A percentile compares a stretch with the other conserved stretches of the same genome.
Evolutionary conservation across 1,284 basidiomycete species (phyloP).

Genomic region (Ganoderma sp.): DNA sequence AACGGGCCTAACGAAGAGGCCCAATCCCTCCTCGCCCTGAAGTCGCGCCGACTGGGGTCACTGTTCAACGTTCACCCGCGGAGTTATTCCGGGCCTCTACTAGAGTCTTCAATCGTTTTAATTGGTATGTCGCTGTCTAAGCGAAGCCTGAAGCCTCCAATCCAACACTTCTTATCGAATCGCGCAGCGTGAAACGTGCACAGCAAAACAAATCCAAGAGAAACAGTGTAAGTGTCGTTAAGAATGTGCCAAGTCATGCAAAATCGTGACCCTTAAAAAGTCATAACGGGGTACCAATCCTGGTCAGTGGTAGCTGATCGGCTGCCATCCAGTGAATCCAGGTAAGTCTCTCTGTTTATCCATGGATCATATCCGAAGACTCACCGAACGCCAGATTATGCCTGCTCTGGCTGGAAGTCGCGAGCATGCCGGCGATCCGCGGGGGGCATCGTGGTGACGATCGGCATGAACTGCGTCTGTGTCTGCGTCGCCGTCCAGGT

Average conservation of each 20-base stretch:
- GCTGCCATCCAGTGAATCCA: background rate
- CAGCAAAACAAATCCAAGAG: background rate
- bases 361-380: background rate
- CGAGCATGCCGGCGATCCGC: constrained; percentile 26
- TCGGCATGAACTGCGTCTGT: constrained; percentile 22
- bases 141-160: background rate
- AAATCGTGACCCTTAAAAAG: constrained; percentile 2
- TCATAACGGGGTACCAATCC: background rate
- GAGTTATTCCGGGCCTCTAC: background rate
- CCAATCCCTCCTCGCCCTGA: background rate
- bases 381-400: constrained; percentile 6
- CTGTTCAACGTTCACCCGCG: background rate
- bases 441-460: constrained; percentile 19
- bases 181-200: constrained; percentile 3
- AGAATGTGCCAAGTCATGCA: constrained; percentile 1
- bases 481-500: constrained; percentile 28
- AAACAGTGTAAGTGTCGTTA: background rate
- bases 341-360: background rate
- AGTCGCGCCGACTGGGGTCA: background rate
- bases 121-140: background rate
- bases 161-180: background rate
- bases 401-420: constrained; percentile 26
- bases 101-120: background rate
- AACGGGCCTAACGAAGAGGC: background rate
- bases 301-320: background rate